Evolutionary conservation across 352 stramenopile genomes (phyloP), one percentile per base, ranked within the genome.

Genomic region (Pythium monospermum): DNA sequence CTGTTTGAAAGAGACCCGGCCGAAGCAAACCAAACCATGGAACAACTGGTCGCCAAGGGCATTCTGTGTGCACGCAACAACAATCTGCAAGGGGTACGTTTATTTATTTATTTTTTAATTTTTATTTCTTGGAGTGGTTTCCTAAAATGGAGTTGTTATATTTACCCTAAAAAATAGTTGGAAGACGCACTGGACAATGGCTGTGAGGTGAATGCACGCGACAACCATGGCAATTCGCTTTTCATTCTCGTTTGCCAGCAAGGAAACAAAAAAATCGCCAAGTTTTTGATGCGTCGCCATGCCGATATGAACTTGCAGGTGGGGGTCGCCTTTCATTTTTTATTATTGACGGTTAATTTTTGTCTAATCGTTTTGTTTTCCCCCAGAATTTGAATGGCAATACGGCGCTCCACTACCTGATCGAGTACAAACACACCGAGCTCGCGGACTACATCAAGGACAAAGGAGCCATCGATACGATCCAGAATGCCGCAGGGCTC

Each of bases 171-270:
- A n/a, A n/a, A n/a, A 47, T 25, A 92, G 63, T 68, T 98, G 23
- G 88, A 98, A 62, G 53, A 83, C 42, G 71, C 83, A 22, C 65
- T 99, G 45, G 91, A 98, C 61, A 66, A 83, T 13, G 85, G 91
- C 40, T 76, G 97, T 18, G 67, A 93, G 36, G 69, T 97, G 21
- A 95, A 98, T 37, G 83, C 76, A 5, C 71, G 79, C 28, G 95
- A 98, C 74, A 83, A 97, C 42, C 83, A 97, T 54, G 95, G 94
- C 55, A 99, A 98, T 64, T 91, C 93, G 39, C 83, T 99, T 3
- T 93, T 98, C 46, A 87, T 98, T 26, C 81, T 98, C 32, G 88
- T 92, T 48, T 96, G 76, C 41, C 94, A 98, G 61, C 82, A 98
- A 71, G 95, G 93, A 38, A 95, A 93, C 73, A 98, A 98, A 68